A percentile compares a stretch with the other conserved stretches of the same genome.
phyloP scores from a whole-genome alignment of 192 early-diverging fungal species.

The Glomus cerebriforme region DNA sequence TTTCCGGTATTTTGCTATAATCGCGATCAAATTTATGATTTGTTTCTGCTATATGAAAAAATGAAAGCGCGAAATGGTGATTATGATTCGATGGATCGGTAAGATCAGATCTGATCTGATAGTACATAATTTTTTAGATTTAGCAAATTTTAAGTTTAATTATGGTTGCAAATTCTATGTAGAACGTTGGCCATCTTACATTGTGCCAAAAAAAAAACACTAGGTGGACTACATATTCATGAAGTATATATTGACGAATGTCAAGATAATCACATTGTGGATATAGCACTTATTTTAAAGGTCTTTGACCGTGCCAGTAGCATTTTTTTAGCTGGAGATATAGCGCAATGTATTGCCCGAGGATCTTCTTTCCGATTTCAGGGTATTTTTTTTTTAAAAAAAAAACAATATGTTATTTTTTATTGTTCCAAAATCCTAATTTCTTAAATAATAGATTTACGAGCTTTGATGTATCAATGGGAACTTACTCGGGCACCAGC shows the following conservation, averaged over 20 bases:
- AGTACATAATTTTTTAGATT: not conserved
- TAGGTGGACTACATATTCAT: not conserved
- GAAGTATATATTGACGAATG: constrained; percentile 32
- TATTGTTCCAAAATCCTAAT: not conserved
- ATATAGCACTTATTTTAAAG: constrained; percentile 15
- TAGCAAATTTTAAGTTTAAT: not conserved
- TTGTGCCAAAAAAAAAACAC: constrained; percentile 8
- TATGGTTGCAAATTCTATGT: not conserved
- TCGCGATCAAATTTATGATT: constrained; percentile 24
- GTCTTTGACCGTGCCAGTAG: not conserved
- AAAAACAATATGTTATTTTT: not conserved
- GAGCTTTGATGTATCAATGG: constrained; percentile 10
- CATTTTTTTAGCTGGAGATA: constrained; percentile 28
- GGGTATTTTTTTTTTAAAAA: not conserved
- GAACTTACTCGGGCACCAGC: not conserved
- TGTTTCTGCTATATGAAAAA: constrained; percentile 22
- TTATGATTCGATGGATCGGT: constrained; percentile 11
- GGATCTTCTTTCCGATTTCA: constrained; percentile 28
- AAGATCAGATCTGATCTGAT: not conserved
- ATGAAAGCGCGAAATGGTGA: not conserved
- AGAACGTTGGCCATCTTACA: constrained; percentile 22
- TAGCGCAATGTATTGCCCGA: constrained; percentile 20
- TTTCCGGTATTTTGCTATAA: not conserved
- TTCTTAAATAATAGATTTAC: not conserved
- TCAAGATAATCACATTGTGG: constrained; percentile 24